Evolutionary conservation across 345 rosid species (phyloP), one percentile per base, ranked within the genome.

Genomic region (Excoecaria cochinchinensis): DNA sequence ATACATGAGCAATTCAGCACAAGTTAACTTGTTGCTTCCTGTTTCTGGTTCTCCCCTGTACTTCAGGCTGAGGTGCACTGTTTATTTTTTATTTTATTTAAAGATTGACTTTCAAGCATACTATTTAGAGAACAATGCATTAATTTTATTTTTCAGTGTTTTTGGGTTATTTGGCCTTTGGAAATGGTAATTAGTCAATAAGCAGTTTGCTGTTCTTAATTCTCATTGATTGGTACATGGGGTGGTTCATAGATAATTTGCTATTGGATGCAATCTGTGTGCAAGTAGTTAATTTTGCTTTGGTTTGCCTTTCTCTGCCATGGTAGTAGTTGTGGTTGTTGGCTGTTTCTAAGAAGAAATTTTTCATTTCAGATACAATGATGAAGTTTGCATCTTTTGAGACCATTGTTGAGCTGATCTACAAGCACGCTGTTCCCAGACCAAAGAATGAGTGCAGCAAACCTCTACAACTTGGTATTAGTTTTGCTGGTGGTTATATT

Each of bases 361-460:
- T 39, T 77, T 47, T 51, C 39, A 1, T 79, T 79, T 77, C 85
- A 96, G 98, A 93, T 84, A 96, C 99, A 0, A 93, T 96, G 99
- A 96, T 93, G 99, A 96, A 96, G 82, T 96, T 96, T 81, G 98
- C 97, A 76, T 93, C 97, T 25, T 95, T 93, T 65, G 98, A 93
- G 83, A 89, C 90, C 76, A 91, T 89, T 78, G 98, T 93, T 72
- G 99, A 96, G 90, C 77, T 81, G 82, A 84, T 96, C 57, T 93
- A 96, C 83, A 93, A 93, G 89, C 81, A 90, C 68, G 93, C 89
- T 19, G 88, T 92, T 75, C 99, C 99, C 17, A 79, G 69, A 42
- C 98, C 99, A 0, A 96, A 93, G 81, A 89, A 87, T 19, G 83
- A 93, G 77, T 93, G 99, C 89, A 90, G 95, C 88, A 96, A 90